phyloP scores from a whole-genome alignment of 148 eudicot genomes.

The Dysphania ambrosioides region DNA sequence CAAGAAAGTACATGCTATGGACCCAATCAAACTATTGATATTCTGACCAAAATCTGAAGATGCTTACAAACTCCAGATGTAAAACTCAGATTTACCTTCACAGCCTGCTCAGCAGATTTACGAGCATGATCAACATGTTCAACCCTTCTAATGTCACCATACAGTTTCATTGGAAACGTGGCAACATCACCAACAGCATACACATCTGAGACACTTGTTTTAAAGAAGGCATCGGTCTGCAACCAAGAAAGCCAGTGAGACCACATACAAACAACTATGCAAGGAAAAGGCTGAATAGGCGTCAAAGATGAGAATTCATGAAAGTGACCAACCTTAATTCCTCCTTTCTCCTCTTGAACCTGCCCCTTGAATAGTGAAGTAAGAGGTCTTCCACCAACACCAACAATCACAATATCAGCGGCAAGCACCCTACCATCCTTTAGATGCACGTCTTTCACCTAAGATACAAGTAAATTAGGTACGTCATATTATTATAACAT shows the following conservation, averaged over 20 bases:
- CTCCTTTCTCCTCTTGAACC: slow-evolving; percentile 94
- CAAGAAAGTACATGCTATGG: not conserved
- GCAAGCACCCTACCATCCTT: slow-evolving; percentile 91
- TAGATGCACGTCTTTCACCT: slow-evolving; percentile 83
- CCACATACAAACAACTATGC: not conserved
- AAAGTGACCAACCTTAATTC: slow-evolving; percentile 70
- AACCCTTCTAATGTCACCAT: slow-evolving; percentile 79
- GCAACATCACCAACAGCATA: slow-evolving; percentile 99
- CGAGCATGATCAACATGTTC: slow-evolving; percentile 98
- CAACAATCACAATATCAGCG: slow-evolving; percentile 94
- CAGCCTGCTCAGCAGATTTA: slow-evolving; percentile 99
- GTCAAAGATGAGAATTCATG: slow-evolving; percentile 8
- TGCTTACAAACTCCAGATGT: not conserved
- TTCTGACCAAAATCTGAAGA: not conserved
- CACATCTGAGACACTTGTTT: slow-evolving; percentile 73
- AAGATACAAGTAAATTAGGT: slow-evolving; percentile 1
- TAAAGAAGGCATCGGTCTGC: slow-evolving; percentile 95
- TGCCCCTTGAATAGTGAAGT: slow-evolving; percentile 81
- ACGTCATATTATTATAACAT: not conserved
- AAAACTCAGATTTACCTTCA: slow-evolving; percentile 41
- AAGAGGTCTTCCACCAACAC: slow-evolving; percentile 95
- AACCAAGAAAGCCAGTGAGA: slow-evolving; percentile 20
- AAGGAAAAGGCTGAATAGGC: not conserved
- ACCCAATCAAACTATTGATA: not conserved
- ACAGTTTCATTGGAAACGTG: slow-evolving; percentile 89